phyloP scores from a whole-genome alignment of 495 filamentous ascomycete species.

The Penicillium subrubescens region DNA sequence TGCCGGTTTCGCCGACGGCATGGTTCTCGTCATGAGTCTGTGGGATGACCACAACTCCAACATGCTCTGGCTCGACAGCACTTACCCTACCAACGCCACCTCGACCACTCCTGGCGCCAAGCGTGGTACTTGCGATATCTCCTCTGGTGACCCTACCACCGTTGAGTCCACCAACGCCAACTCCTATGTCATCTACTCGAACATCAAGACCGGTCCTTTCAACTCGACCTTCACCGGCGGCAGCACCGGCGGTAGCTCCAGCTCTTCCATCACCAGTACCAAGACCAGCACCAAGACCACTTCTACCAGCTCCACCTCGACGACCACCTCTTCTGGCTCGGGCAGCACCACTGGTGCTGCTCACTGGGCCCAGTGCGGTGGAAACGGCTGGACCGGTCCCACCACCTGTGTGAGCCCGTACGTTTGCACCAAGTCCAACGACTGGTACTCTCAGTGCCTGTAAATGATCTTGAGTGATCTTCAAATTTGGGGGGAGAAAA shows the following conservation, averaged over 20 bases:
- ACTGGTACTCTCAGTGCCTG: slow-evolving; percentile 52
- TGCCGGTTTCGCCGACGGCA: slow-evolving; percentile 53
- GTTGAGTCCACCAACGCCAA: slow-evolving; percentile 57
- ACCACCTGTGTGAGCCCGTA: slow-evolving; percentile 46
- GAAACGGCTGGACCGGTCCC: slow-evolving; percentile 48
- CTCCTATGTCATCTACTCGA: slow-evolving; percentile 65
- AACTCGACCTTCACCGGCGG: slow-evolving; percentile 56
- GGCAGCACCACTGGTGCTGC: slow-evolving; percentile 29
- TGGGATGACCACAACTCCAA: slow-evolving; percentile 77
- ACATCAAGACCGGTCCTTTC: slow-evolving; percentile 70
- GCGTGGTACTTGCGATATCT: slow-evolving; percentile 68
- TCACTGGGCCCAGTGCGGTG: slow-evolving; percentile 54
- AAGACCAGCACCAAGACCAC: slow-evolving; percentile 10
- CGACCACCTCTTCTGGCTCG: slow-evolving; percentile 31
- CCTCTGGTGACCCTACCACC: slow-evolving; percentile 62
- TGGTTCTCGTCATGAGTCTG: slow-evolving; percentile 78
- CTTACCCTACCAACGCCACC: slow-evolving; percentile 62
- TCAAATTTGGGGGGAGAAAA: not conserved
- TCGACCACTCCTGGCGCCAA: slow-evolving; percentile 61
- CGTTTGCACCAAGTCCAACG: slow-evolving; percentile 40
- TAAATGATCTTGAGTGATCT: slow-evolving; percentile 13
- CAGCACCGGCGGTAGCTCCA: slow-evolving; percentile 12
- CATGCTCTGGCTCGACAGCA: slow-evolving; percentile 86
- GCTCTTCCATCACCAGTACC: slow-evolving; percentile 18
- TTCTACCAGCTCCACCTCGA: slow-evolving; percentile 20